Evolutionary conservation across 2,329 filamentous ascomycete species (phyloP).

Genomic region (Claviceps sp.): DNA sequence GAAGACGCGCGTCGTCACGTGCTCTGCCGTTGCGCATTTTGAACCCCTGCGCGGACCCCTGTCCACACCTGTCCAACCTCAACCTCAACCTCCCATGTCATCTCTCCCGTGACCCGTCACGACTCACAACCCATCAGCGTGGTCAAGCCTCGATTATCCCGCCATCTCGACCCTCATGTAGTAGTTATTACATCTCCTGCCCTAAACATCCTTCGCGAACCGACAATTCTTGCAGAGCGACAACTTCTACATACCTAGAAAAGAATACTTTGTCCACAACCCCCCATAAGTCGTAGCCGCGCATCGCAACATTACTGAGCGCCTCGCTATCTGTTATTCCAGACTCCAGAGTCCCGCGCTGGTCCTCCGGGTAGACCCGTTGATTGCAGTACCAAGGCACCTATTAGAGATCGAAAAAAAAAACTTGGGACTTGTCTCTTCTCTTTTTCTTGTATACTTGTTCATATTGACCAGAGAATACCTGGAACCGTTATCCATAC

Average conservation of each 20-base stretch:
- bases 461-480: too few relatives aligned
- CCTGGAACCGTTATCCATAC: too few relatives aligned
- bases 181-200: not conserved
- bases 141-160: not conserved
- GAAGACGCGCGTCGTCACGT: conserved; percentile 1
- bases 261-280: not conserved
- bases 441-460: too few relatives aligned
- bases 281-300: not conserved
- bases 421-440: too few relatives aligned
- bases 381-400: not conserved
- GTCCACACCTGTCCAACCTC: not conserved
- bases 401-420: too few relatives aligned
- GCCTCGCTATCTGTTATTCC: not conserved
- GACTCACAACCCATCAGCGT: not conserved
- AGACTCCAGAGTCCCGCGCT: not conserved
- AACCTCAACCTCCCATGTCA: not conserved
- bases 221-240: not conserved
- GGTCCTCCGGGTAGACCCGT: too few relatives aligned
- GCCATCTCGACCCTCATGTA: not conserved
- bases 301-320: not conserved
- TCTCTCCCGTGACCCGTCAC: not conserved
- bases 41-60: not conserved
- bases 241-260: not conserved
- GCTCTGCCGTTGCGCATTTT: not conserved
- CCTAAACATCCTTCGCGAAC: not conserved